Percentiles rank a stretch among this genome's conserved stretches.
phyloP scores from a whole-genome alignment of 345 rosid genomes.

The Arabis alpina region DNA sequence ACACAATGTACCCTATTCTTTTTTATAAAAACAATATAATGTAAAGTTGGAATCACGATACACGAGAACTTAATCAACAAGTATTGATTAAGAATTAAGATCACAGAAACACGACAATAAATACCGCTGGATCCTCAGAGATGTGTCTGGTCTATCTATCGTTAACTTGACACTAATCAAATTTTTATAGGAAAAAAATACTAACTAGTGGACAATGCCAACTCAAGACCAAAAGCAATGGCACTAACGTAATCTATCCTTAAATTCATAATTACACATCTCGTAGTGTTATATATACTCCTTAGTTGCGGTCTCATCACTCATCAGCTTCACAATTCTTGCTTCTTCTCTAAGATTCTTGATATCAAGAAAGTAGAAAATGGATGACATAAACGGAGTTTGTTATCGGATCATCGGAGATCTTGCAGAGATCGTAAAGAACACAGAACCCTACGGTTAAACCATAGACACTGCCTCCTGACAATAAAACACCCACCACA shows the following conservation, averaged over 20 bases:
- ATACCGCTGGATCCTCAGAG: constrained; percentile 23
- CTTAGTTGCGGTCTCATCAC: neutral
- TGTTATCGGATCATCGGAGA: no score
- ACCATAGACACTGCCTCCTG: no score
- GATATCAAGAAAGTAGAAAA: no score
- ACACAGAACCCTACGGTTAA: no score
- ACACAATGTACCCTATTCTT: neutral
- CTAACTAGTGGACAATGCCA: neutral
- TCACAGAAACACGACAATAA: constrained; percentile 7
- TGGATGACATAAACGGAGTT: no score
- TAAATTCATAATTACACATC: no score
- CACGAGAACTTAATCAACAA: neutral
- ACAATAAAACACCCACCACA: no score
- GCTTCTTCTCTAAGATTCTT: neutral
- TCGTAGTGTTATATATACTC: neutral
- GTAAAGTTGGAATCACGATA: constrained; percentile 9
- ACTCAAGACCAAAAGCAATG: neutral
- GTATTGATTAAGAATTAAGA: neutral
- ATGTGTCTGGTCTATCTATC: constrained; percentile 8
- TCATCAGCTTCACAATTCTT: neutral
- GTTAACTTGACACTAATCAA: neutral
- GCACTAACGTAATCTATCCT: neutral
- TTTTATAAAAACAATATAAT: neutral
- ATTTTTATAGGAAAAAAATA: no score
- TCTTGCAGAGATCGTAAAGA: no score